These are phyloP conservation scores for Aspergillus jensenii DNA, from an alignment of 2,329 filamentous ascomycete genomes.

Conservation along the genomic window DNA sequence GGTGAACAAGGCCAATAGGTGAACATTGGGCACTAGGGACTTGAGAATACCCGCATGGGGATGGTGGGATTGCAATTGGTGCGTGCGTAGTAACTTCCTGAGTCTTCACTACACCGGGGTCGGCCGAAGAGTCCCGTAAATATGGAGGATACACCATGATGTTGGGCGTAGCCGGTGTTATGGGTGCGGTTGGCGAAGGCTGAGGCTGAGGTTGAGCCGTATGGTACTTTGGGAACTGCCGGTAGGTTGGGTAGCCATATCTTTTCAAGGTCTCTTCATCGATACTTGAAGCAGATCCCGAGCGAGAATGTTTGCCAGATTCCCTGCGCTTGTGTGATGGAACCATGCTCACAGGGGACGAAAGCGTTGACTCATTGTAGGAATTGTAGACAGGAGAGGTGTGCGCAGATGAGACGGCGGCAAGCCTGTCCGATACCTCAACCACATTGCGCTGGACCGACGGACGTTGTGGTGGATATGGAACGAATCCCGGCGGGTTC, in stretches of 20 bases:
- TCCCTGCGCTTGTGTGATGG: conserved; percentile 43
- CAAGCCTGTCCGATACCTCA: conserved; percentile 46
- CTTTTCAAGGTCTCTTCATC: conserved; percentile 66
- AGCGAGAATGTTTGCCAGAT: conserved; percentile 51
- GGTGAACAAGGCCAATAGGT: conserved; percentile 25
- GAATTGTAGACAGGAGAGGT: conserved; percentile 36
- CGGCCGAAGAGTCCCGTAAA: conserved; percentile 31
- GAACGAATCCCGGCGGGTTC: conserved; percentile 51
- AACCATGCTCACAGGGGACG: conserved; percentile 62
- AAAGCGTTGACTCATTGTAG: conserved; percentile 49
- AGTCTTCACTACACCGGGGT: conserved; percentile 43
- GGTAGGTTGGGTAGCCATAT: conserved; percentile 83
- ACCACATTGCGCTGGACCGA: conserved; percentile 47
- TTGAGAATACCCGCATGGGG: conserved; percentile 28
- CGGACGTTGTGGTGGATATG: conserved; percentile 48
- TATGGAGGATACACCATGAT: conserved; percentile 40
- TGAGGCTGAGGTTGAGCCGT: conserved; percentile 45
- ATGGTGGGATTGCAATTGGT: conserved; percentile 28
- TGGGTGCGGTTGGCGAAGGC: conserved; percentile 39
- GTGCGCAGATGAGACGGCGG: conserved; percentile 47
- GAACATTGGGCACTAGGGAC: conserved; percentile 27
- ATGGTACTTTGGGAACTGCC: conserved; percentile 63
- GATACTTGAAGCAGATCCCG: conserved; percentile 66
- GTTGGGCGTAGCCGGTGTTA: conserved; percentile 38
- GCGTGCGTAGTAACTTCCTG: conserved; percentile 28